These are phyloP conservation scores for Metschnikowia chrysomelidarum DNA, from an alignment of 805 yeast genomes.

Conservation along the genomic window DNA sequence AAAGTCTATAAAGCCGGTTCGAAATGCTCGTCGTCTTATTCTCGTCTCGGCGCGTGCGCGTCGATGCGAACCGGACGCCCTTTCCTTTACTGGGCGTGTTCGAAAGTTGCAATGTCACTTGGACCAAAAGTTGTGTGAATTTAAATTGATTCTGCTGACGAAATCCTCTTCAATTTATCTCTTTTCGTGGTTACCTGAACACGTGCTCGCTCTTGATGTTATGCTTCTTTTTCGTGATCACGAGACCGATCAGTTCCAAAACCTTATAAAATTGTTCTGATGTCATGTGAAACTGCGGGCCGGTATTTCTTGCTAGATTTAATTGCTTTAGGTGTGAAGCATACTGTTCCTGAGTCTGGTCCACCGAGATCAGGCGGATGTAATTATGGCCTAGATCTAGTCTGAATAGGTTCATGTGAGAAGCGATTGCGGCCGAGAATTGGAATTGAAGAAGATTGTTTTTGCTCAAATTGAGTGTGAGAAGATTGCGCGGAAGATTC, in stretches of 20 bases:
- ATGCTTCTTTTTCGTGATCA: constrained; percentile 21
- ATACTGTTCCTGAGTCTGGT: constrained; percentile 4
- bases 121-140: too few species aligned
- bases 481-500: constrained; percentile 16
- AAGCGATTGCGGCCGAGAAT: constrained; percentile 12
- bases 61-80: too few species aligned
- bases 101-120: too few species aligned
- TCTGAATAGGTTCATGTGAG: constrained; percentile 12
- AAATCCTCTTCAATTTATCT: background rate
- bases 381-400: constrained; percentile 16
- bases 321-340: constrained; percentile 16
- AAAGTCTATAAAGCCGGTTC: too few species aligned
- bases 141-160: too few species aligned
- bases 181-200: constrained; percentile 9
- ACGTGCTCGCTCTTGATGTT: constrained; percentile 29
- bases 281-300: constrained; percentile 13
- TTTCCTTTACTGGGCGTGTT: too few species aligned
- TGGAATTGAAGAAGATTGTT: constrained; percentile 19
- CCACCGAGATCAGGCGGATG: constrained; percentile 9
- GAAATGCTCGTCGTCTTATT: too few species aligned
- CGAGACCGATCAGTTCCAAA: constrained; percentile 23
- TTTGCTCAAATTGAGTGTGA: constrained; percentile 17
- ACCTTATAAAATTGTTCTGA: constrained; percentile 24
- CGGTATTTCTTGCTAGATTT: constrained; percentile 22
- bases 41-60: too few species aligned